Conservation (phyloP, 23 red algal genomes). For the Gracilaria domingensis region DNA sequence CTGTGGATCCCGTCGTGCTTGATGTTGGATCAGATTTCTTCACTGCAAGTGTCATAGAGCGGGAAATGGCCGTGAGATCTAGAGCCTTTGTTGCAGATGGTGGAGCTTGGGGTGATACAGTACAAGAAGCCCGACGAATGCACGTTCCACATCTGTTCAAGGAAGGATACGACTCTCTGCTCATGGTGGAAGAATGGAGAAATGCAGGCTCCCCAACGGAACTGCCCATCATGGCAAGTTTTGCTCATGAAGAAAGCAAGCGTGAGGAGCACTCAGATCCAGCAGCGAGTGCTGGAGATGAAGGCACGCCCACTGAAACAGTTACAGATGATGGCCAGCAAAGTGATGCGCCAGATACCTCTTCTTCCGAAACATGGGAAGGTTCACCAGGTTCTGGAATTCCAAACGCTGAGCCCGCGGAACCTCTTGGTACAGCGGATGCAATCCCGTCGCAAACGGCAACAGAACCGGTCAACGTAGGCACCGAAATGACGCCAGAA, state of each 20-base stretch:
- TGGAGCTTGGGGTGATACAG: constrained; percentile 48
- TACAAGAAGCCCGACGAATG: constrained; percentile 16
- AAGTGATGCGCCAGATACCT: background rate
- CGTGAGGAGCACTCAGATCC: background rate
- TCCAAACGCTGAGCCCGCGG: background rate
- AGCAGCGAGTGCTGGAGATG: background rate
- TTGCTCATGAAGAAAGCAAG: background rate
- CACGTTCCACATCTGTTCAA: constrained; percentile 27
- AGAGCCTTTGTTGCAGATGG: constrained; percentile 53
- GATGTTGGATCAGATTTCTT: constrained; percentile 51
- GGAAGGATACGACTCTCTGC: constrained; percentile 5
- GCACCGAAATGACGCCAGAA: background rate
- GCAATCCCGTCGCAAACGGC: background rate
- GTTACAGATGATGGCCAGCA: background rate
- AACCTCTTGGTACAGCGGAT: background rate
- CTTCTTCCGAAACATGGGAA: background rate
- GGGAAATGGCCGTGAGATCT: constrained; percentile 49
- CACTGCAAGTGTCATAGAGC: constrained; percentile 34
- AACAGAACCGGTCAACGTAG: background rate
- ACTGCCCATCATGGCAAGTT: constrained; percentile 1
- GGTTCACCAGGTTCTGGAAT: background rate
- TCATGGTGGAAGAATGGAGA: constrained; percentile 50
- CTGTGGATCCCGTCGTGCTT: constrained; percentile 44
- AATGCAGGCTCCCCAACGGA: constrained; percentile 46
- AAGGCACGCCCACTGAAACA: background rate